These are phyloP conservation scores for Aspergillus oerlinghausenensis DNA, from an alignment of 2,329 filamentous ascomycete species.

Conservation along the genomic window DNA sequence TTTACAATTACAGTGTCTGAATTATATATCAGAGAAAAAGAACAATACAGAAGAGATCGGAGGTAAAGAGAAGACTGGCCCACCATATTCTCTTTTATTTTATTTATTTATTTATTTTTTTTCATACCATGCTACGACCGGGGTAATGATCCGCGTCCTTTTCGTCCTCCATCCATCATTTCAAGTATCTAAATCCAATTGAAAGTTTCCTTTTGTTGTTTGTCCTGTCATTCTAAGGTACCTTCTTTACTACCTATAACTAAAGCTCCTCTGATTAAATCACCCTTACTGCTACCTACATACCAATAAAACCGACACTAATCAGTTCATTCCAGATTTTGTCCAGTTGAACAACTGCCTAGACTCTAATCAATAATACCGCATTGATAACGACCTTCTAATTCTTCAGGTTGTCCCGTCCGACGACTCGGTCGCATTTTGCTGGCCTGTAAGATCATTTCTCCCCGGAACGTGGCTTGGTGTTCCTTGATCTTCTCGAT, in stretches of 20 bases:
- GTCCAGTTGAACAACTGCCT: no score
- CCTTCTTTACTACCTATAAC: not conserved
- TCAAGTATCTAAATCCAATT: not conserved
- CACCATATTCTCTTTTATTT: not conserved
- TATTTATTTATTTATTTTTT: not conserved
- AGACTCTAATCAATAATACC: not conserved
- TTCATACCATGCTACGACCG: no score
- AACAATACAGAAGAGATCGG: not conserved
- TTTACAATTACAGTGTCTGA: not conserved
- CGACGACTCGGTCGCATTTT: constrained; percentile 7
- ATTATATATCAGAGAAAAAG: not conserved
- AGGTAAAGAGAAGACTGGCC: not conserved
- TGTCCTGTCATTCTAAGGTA: not conserved
- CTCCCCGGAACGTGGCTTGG: constrained; percentile 25
- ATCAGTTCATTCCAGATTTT: no score
- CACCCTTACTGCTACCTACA: no score
- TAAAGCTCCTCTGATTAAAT: not conserved
- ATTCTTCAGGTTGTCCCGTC: constrained; percentile 11
- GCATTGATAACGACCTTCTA: constrained; percentile 2
- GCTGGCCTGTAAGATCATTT: constrained; percentile 28
- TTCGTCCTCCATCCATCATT: constrained; percentile 4
- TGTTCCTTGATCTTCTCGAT: constrained; percentile 13
- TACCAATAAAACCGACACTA: no score
- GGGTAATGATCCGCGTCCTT: not conserved
- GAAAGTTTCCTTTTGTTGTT: not conserved